Base-by-base conservation (phyloP, 768 basidiomycete species). In the Pilatotrama ljubarskyi region DNA sequence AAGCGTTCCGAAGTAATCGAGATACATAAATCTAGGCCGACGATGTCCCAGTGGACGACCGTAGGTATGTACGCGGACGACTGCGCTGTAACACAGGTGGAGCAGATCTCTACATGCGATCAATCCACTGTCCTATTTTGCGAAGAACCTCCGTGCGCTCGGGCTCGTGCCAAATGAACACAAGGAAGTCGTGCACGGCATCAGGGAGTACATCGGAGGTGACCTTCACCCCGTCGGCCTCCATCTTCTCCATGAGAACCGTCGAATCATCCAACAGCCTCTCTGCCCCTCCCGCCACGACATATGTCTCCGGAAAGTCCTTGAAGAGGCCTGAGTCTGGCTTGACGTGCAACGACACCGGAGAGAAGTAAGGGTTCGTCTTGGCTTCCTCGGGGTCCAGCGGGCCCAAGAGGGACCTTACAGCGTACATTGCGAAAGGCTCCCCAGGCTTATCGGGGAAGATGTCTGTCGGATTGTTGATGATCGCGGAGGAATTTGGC, bases 301-400 rank as follows among this genome's bases (percentile, higher is more conserved):
- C 78, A 69, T 85, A 86, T 0, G 85, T 86, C 20, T 78, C 73
- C 1, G 87, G 86, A 70, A 84, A 88, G 17, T 78, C 80, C 37
- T 70, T 76, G 70, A 88, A 89, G 53, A 73, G 66, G 11, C 79
- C 73, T 3, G 65, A 50, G 26, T 73, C 62, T 8, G 67, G 22
- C 9, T 47, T 64, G 0, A 77, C 73, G 44, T 78, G 67, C 25
- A 76, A 64, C 17, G 82, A 84, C 8, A 80, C 81, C 3, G 87
- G 86, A 0, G 86, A 88, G 35, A 89, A 76, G 61, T 85, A 87
- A 26, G 75, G 73, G 64, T 81, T 85, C 14, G 70, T 69, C 14
- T 75, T 74, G 14, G 78, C 79, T n/a, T 75, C 77, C 5, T 73
- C 79, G 2, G 74, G 61, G 10, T 80, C 82, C 54, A 82, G 78